Conservation (phyloP, 805 yeast genomes). For the Kodamaea laetipori region DNA sequence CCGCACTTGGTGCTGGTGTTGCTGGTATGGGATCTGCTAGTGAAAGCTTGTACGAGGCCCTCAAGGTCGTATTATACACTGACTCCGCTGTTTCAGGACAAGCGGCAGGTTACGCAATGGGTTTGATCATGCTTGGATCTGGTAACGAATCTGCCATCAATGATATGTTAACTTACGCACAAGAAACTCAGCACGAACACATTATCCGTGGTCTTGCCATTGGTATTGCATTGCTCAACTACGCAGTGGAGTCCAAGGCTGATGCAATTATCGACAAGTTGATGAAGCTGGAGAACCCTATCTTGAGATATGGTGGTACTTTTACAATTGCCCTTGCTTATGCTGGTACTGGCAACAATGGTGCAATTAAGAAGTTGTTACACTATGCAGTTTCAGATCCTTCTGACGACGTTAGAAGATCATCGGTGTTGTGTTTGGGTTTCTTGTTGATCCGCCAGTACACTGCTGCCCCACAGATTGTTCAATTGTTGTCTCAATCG, state of each 20-base stretch:
- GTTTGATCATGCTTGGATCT: constrained; percentile 91
- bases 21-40: constrained; percentile 94
- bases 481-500: constrained; percentile 86
- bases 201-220: constrained; percentile 91
- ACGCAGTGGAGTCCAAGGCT: constrained; percentile 82
- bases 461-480: constrained; percentile 92
- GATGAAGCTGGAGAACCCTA: constrained; percentile 73
- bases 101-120: constrained; percentile 96
- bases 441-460: constrained; percentile 88
- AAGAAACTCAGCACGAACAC: constrained; percentile 94
- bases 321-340: constrained; percentile 93
- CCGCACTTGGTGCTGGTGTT: constrained; percentile 91
- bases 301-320: constrained; percentile 94
- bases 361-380: constrained; percentile 79
- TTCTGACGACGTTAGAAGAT: constrained; percentile 94
- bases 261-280: constrained; percentile 66
- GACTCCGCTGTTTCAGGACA: constrained; percentile 95
- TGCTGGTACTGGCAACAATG: constrained; percentile 92
- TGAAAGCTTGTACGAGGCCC: constrained; percentile 71
- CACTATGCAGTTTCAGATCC: constrained; percentile 97
- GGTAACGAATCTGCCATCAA: constrained; percentile 65
- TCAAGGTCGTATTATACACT: constrained; percentile 79
- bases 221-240: constrained; percentile 83
- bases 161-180: constrained; percentile 89
- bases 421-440: constrained; percentile 89